A percentile compares a stretch with the other conserved stretches of the same genome.
Evolutionary conservation across 73 alveolate species (phyloP).

Genomic region (Tetrahymena thermophila): DNA sequence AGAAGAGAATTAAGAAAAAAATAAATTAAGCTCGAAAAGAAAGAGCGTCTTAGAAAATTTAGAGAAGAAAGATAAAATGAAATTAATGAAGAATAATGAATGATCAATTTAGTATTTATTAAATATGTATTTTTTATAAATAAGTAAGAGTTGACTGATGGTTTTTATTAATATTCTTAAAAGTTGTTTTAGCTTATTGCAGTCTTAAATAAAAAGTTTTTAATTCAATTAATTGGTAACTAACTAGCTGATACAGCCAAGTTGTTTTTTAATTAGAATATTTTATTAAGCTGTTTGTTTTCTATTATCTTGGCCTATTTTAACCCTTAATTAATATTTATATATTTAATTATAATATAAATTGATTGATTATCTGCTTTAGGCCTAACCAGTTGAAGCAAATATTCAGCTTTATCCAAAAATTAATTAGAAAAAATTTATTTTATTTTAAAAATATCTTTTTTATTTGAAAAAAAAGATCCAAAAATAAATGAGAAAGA

Average conservation of each 20-base stretch:
- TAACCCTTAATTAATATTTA: background rate
- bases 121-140: background rate
- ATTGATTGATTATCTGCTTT: too few relatives aligned
- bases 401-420: too few relatives aligned
- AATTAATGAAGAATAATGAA: background rate
- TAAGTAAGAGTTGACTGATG: background rate
- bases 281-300: background rate
- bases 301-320: background rate
- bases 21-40: background rate
- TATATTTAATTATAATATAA: too few relatives aligned
- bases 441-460: too few relatives aligned
- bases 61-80: background rate
- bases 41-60: background rate
- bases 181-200: background rate
- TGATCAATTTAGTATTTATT: background rate
- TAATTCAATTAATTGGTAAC: too few relatives aligned
- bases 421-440: too few relatives aligned
- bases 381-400: background rate
- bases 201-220: background rate
- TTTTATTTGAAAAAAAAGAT: too few relatives aligned
- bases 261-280: background rate
- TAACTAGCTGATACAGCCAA: too few relatives aligned
- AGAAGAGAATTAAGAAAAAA: background rate
- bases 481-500: too few relatives aligned
- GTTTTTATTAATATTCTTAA: background rate